Evolutionary conservation across 331 rosid species (phyloP), one percentile per base, ranked within the genome.

Genomic region (Malus hybrid): DNA sequence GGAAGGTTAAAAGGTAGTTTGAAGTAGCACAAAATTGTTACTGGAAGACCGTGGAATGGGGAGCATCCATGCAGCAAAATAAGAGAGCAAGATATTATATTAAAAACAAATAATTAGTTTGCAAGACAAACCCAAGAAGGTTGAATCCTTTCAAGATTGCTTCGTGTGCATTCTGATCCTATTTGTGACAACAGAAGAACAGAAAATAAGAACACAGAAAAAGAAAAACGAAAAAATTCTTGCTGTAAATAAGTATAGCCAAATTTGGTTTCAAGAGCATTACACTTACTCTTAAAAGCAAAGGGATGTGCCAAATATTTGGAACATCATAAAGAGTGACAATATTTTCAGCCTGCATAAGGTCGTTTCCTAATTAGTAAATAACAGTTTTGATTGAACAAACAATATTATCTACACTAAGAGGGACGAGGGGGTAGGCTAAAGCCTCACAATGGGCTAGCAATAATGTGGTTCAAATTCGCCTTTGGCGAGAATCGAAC

Each of bases 261-360:
- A 64, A 65, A 75, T 52, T 33, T 4, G 22, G 46, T 11, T 52
- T 42, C 36, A 63, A 16, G 19, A 34, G 48, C 9, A 71, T 10
- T 19, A n/a, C 46, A 78, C 97, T 82, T 85, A 92, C 97, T 84
- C 87, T 88, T 80, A 92, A 74, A 64, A 92, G 84, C 88, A 92
- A 81, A 46, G 97, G 97, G 71, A 92, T 62, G 75, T 87, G 93
- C 97, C 97, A 92, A 53, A 92, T 92, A 83, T 92, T 92, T 63
- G 92, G 88, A 82, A 92, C 97, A 84, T 92, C 97, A 68, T 87
- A 84, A 18, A 92, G 92, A 28, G 90, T 87, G 56, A 92, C 81
- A 61, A 92, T 81, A 57, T 92, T 89, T 42, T 89, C 84, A 14
- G 82, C 80, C 97, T 92, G 93, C 79, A 74, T 11, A 71, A 75